A percentile compares a stretch with the other conserved stretches of the same genome.
Conservation (phyloP, 441 rosid genomes). For the Gossypium davidsonii region DNA sequence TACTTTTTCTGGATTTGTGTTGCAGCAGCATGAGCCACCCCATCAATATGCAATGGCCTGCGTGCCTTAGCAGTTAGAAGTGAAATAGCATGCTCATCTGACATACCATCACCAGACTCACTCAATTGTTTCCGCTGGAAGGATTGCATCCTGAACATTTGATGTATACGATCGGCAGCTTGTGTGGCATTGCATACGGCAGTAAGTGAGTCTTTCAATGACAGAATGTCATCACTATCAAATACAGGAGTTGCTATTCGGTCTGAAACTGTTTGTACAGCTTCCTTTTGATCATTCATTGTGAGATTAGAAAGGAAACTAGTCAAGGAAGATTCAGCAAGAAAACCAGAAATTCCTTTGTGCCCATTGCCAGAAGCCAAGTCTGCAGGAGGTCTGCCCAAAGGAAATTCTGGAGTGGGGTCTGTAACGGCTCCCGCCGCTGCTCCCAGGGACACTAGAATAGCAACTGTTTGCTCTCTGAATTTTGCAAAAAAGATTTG, state of each 20-base stretch:
- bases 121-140: constrained; percentile 69
- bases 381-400: constrained; percentile 81
- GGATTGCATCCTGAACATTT: constrained; percentile 83
- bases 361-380: constrained; percentile 64
- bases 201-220: constrained; percentile 73
- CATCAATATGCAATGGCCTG: constrained; percentile 40
- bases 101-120: constrained; percentile 41
- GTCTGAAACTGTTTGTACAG: constrained; percentile 66
- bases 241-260: constrained; percentile 47
- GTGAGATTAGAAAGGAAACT: constrained; percentile 53
- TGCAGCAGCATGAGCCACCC: constrained; percentile 65
- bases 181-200: constrained; percentile 93
- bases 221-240: constrained; percentile 53
- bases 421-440: constrained; percentile 66
- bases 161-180: constrained; percentile 84
- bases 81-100: constrained; percentile 55
- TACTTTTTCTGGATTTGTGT: constrained; percentile 76
- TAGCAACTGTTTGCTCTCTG: constrained; percentile 86
- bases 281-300: constrained; percentile 39
- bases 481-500: constrained; percentile 6
- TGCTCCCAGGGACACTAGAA: constrained; percentile 41
- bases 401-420: constrained; percentile 70
- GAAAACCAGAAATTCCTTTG: constrained; percentile 91
- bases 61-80: constrained; percentile 41
- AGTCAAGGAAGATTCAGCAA: constrained; percentile 80